Base-by-base conservation (phyloP, 1,284 basidiomycete genomes). In the Retiboletus fuscus region DNA sequence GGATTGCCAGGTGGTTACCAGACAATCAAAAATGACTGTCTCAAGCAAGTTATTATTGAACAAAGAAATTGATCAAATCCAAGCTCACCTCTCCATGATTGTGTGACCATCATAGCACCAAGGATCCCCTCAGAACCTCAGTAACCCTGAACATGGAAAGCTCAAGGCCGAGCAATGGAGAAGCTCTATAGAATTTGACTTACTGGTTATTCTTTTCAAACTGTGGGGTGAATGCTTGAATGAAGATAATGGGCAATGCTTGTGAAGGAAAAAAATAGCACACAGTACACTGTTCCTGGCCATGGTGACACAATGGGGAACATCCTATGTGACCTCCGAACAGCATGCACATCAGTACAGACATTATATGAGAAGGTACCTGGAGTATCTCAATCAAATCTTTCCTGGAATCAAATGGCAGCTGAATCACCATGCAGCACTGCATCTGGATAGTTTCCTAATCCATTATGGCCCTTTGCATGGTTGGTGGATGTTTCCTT, bases 401-500 rank as follows among this genome's bases (percentile, higher is more conserved):
- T 75, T 72, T 47, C 75, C 73, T 5, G 44, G 58, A 18, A 61
- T 74, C 39, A 44, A 58, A 5, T 70, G 72, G 49, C 43, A 44
- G 5, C 76, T 73, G 18, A 78, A 75, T 58, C 74, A 80, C 49
- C 79, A 79, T 67, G 46, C 67, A 3, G 55, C 73, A 18, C 64
- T 80, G 24, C 78, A 80, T 53, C 24, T 79, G 8, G 46, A 65
- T 5, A 69, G 76, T 46, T 77, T 76, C 39, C 69, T 80, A 7
- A 24, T 16, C 0, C 49, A 66, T 20, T 81, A 76, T 63, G 77
- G 80, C 5, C 78, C 78, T 5, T 71, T 78, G 58, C 75, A 79
- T 58, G 69, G 71, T 12, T 80, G 79, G 79, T 80, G 79, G 76
- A 75, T 75, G 43, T 82, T 77, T 64, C 77, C 76, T 2, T 77